Evolutionary conservation across 345 rosid genomes (phyloP).

Genomic region (Gossypium arboreum): DNA sequence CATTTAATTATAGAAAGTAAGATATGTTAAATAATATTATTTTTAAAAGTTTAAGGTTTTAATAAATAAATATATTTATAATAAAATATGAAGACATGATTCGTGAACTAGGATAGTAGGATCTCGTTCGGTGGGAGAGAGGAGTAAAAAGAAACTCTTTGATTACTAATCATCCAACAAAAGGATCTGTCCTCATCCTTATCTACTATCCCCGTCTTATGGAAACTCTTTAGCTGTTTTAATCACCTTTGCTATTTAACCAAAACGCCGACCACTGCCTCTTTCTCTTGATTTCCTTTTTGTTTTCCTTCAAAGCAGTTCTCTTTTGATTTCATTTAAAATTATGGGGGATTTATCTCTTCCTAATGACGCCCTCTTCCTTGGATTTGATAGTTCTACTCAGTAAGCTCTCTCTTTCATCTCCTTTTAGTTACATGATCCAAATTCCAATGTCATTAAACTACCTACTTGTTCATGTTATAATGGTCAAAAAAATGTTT

Average conservation of each 20-base stretch:
- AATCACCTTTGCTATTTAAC: background rate
- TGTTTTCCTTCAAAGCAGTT: too few species aligned
- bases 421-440: background rate
- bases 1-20: too few species aligned
- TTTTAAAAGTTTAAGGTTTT: too few species aligned
- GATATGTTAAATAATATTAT: too few species aligned
- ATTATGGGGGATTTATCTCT: conserved; percentile 51
- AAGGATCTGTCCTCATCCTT: background rate
- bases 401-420: conserved; percentile 45
- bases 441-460: background rate
- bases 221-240: background rate
- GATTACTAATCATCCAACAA: too few species aligned
- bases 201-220: background rate
- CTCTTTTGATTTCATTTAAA: background rate
- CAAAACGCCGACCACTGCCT: background rate
- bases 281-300: background rate
- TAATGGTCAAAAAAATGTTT: background rate
- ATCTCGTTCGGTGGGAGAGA: background rate
- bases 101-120: background rate
- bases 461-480: background rate
- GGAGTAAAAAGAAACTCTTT: too few species aligned
- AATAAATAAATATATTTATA: too few species aligned
- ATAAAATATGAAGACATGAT: too few species aligned
- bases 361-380: conserved; percentile 70
- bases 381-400: conserved; percentile 88